Evolutionary conservation across 73 alveolate genomes (phyloP).

Genomic region (Effrenium voratum): DNA sequence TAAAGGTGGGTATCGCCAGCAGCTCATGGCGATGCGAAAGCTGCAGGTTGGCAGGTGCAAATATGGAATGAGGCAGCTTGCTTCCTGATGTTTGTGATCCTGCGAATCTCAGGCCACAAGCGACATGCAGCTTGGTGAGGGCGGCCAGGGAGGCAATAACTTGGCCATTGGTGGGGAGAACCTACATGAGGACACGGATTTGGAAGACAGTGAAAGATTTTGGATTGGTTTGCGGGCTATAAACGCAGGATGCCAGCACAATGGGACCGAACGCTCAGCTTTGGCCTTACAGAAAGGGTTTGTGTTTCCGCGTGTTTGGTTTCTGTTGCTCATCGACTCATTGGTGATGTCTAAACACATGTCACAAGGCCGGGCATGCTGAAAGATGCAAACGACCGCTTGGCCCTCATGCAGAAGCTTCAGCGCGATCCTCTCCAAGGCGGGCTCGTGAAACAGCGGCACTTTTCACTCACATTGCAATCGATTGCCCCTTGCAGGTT

Average conservation of each 20-base stretch:
- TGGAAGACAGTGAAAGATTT: too few species aligned
- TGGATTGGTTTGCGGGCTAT: too few species aligned
- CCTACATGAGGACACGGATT: slow-evolving; percentile 81
- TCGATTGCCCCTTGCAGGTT: neutral
- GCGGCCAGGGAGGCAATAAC: slow-evolving; percentile 9
- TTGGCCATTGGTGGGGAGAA: slow-evolving; percentile 71
- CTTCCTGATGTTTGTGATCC: too few species aligned
- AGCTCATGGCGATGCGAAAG: too few species aligned
- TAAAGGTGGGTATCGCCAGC: slow-evolving; percentile 94
- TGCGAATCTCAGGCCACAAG: slow-evolving; percentile 94
- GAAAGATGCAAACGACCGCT: slow-evolving; percentile 78
- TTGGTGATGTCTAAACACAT: neutral
- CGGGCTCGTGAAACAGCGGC: too few species aligned
- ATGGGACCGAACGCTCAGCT: slow-evolving; percentile 72
- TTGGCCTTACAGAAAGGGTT: neutral
- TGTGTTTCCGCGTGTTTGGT: neutral
- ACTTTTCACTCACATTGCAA: too few species aligned
- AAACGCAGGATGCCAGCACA: slow-evolving; percentile 76
- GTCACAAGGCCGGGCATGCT: slow-evolving; percentile 61
- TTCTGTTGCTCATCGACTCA: neutral
- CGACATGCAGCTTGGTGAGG: slow-evolving; percentile 93
- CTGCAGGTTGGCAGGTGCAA: too few species aligned
- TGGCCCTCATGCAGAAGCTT: slow-evolving; percentile 87
- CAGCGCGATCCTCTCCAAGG: slow-evolving; percentile 61
- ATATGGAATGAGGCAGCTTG: too few species aligned